Conservation (phyloP, 192 early-diverging fungal species). For the Cetraspora pellucida region DNA sequence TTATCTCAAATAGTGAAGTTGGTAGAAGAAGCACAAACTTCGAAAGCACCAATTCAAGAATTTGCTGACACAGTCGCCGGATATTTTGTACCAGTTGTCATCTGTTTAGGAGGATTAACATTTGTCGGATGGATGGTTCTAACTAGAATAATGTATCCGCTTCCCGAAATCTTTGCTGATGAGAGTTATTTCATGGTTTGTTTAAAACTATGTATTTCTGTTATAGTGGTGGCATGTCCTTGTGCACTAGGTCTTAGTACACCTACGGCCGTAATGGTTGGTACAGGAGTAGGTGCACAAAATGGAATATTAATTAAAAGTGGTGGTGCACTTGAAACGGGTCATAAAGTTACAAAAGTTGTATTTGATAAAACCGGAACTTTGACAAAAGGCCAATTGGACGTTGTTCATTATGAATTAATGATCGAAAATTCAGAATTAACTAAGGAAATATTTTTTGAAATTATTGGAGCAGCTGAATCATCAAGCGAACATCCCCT, state of each 20-base stretch:
- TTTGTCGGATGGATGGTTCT: conserved; percentile 79
- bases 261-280: conserved; percentile 98
- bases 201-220: conserved; percentile 89
- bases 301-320: conserved; percentile 97
- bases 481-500: conserved; percentile 87
- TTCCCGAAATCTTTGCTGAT: conserved; percentile 48
- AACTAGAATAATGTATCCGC: conserved; percentile 42
- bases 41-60: conserved; percentile 94
- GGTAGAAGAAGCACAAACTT: conserved; percentile 91
- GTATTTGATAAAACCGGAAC: conserved; percentile 99
- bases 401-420: conserved; percentile 57
- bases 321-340: conserved; percentile 81
- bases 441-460: conserved; percentile 54
- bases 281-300: conserved; percentile 94
- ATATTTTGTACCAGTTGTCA: conserved; percentile 89
- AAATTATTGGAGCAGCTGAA: conserved; percentile 80
- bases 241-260: conserved; percentile 96
- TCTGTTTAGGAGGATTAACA: conserved; percentile 70
- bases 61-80: conserved; percentile 87
- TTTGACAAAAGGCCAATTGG: conserved; percentile 75
- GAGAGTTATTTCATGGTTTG: conserved; percentile 76
- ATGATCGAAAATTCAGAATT: conserved; percentile 40
- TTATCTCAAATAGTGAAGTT: conserved; percentile 90
- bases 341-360: conserved; percentile 78
- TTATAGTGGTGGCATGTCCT: conserved; percentile 96